Conservation (phyloP, 2,329 filamentous ascomycete species). For the Talaromyces verruculosus region DNA sequence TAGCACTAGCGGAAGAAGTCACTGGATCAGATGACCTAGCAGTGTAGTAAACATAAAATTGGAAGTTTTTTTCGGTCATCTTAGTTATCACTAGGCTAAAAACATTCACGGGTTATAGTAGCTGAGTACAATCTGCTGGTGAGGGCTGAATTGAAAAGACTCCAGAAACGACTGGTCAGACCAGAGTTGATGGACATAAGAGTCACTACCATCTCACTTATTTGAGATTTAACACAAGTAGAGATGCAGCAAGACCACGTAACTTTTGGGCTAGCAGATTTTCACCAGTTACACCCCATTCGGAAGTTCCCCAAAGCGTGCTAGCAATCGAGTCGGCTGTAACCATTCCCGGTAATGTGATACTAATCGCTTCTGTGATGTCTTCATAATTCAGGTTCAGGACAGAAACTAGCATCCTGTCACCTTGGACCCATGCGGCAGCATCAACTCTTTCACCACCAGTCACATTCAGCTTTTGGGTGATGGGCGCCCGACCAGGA, state of each 20-base stretch:
- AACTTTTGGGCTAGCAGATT: neutral
- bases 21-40: neutral
- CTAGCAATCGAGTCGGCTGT: neutral
- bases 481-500: constrained; percentile 41
- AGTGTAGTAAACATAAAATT: neutral
- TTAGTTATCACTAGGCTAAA: neutral
- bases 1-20: constrained; percentile 9
- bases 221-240: too few relatives aligned
- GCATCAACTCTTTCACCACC: constrained; percentile 40
- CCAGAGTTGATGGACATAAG: too few relatives aligned
- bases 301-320: constrained; percentile 3
- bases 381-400: constrained; percentile 37
- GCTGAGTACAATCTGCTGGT: too few relatives aligned
- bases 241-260: too few relatives aligned
- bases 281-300: neutral
- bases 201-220: too few relatives aligned
- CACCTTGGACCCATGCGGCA: constrained; percentile 41
- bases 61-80: neutral
- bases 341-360: constrained; percentile 19
- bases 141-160: too few relatives aligned
- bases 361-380: constrained; percentile 15
- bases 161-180: too few relatives aligned
- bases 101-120: neutral
- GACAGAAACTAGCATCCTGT: constrained; percentile 41
- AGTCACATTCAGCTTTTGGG: constrained; percentile 26